Evolutionary conservation across 176 grass and related monocot species (phyloP).

Genomic region (Rhynchospora tenuis): DNA sequence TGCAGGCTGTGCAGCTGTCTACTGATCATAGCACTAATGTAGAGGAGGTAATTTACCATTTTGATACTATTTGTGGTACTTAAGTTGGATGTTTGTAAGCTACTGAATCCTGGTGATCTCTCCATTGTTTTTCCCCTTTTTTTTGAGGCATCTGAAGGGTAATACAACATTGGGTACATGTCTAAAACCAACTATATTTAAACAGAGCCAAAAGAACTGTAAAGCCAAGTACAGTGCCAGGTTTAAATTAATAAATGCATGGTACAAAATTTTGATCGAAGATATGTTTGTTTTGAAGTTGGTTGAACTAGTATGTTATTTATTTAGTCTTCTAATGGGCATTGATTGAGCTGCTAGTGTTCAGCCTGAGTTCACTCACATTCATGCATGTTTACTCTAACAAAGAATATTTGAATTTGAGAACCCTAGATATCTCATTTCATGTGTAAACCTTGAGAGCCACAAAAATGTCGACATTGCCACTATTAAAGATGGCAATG

Average conservation of each 20-base stretch:
- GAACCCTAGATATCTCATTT: neutral
- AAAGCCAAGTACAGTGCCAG: neutral
- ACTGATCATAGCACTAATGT: slow-evolving; percentile 77
- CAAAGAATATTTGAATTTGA: neutral
- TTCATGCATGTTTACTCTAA: neutral
- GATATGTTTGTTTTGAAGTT: neutral
- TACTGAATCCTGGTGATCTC: neutral
- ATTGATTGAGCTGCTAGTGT: neutral
- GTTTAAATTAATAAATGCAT: neutral
- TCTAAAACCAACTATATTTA: neutral
- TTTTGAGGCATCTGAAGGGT: neutral
- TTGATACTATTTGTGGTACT: slow-evolving; percentile 9
- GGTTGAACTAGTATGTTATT: neutral
- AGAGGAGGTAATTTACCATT: slow-evolving; percentile 57
- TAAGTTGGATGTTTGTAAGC: neutral
- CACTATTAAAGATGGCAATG: neutral
- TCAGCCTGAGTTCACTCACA: neutral
- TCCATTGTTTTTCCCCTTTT: neutral
- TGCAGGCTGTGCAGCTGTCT: slow-evolving; percentile 65
- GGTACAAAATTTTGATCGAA: neutral
- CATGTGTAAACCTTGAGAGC: neutral
- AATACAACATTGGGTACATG: neutral
- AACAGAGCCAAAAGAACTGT: neutral
- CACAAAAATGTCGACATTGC: neutral
- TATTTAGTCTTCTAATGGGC: neutral